Evolutionary conservation across 495 filamentous ascomycete genomes (phyloP).

Genomic region (Aspergillus biplanus): DNA sequence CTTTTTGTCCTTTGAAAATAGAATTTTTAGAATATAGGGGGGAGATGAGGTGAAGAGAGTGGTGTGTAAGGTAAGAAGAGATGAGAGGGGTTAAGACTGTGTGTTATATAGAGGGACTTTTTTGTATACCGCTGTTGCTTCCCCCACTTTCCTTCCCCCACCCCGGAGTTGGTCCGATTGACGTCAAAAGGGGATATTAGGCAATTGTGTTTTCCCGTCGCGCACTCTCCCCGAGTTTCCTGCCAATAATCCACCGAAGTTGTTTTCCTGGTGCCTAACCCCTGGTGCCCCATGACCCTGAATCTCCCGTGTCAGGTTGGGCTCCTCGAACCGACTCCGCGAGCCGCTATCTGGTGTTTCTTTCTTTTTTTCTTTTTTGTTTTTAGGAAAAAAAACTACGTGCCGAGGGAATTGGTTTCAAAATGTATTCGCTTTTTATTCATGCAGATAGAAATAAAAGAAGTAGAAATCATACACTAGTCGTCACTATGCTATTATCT

Average conservation of each 20-base stretch:
- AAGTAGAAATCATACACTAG: constrained; percentile 6
- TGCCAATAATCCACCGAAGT: too few species aligned
- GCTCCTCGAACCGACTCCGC: too few species aligned
- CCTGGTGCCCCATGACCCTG: too few species aligned
- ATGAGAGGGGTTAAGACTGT: not conserved
- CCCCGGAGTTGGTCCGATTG: constrained; percentile 28
- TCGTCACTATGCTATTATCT: not conserved
- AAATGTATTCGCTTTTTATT: too few species aligned
- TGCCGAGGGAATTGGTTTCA: too few species aligned
- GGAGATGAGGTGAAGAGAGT: not conserved
- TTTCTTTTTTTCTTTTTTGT: too few species aligned
- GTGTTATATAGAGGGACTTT: constrained; percentile 1
- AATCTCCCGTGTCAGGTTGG: too few species aligned
- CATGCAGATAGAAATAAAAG: not conserved
- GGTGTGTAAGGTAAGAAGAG: constrained; percentile 3
- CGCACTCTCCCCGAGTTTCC: not conserved
- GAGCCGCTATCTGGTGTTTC: too few species aligned
- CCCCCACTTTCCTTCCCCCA: constrained; percentile 7
- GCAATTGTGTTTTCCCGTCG: not conserved
- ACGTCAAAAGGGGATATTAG: constrained; percentile 10
- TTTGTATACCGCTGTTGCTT: not conserved
- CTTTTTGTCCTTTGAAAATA: not conserved
- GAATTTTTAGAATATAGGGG: too few species aligned
- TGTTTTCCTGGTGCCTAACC: too few species aligned
- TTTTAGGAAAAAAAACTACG: too few species aligned